A percentile compares a stretch with the other conserved stretches of the same genome.
Conservation (phyloP, 805 yeast genomes). For the Teunomyces cretensis region DNA sequence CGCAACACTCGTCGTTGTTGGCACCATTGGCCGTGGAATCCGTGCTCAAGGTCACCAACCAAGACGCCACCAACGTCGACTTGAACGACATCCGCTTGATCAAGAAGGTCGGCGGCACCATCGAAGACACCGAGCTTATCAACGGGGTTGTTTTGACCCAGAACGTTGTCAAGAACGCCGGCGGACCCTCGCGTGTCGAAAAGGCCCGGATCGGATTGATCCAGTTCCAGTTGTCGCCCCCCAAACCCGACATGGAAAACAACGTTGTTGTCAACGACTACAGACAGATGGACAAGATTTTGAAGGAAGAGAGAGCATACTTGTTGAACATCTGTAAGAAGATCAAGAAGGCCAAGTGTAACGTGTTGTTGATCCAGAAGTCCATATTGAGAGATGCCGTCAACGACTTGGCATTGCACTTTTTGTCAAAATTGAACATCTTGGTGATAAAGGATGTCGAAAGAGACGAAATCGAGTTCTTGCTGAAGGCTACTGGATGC, state of each 20-base stretch:
- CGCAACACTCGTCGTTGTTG: slow-evolving; percentile 81
- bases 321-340: slow-evolving; percentile 91
- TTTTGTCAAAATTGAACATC: slow-evolving; percentile 87
- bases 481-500: slow-evolving; percentile 82
- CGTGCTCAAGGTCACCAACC: slow-evolving; percentile 73
- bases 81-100: slow-evolving; percentile 83
- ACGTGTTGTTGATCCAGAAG: slow-evolving; percentile 85
- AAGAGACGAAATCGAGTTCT: slow-evolving; percentile 93
- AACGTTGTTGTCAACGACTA: slow-evolving; percentile 96
- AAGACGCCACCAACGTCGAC: slow-evolving; percentile 67
- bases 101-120: slow-evolving; percentile 96
- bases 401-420: slow-evolving; percentile 91
- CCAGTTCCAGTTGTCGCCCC: slow-evolving; percentile 95
- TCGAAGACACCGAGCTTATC: slow-evolving; percentile 90
- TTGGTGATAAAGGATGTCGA: slow-evolving; percentile 94
- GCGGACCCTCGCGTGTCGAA: slow-evolving; percentile 93
- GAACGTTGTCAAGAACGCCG: slow-evolving; percentile 83
- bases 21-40: slow-evolving; percentile 96
- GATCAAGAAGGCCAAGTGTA: slow-evolving; percentile 95
- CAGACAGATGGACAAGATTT: slow-evolving; percentile 98
- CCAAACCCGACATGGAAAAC: slow-evolving; percentile 97
- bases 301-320: slow-evolving; percentile 97
- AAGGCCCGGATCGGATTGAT: slow-evolving; percentile 87
- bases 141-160: slow-evolving; percentile 95
- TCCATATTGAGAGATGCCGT: slow-evolving; percentile 95